These are phyloP conservation scores for Yamagishiella unicocca DNA, from an alignment of 139 green algal species.

Conservation along the genomic window DNA sequence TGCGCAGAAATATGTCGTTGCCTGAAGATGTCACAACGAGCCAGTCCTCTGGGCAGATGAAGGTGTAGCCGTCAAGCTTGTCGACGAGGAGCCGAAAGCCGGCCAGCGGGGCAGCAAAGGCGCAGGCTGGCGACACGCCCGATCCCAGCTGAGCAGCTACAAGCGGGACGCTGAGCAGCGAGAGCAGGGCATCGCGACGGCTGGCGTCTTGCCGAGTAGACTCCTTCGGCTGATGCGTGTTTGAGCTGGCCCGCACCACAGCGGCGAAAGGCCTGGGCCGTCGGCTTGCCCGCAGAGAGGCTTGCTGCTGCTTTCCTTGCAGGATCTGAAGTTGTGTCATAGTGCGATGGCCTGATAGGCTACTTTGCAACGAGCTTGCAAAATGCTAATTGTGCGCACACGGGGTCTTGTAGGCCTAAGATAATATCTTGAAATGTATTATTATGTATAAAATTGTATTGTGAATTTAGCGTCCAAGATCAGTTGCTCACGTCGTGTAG, in stretches of 20 bases:
- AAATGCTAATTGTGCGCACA: too few relatives aligned
- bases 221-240: not conserved
- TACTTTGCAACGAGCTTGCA: too few relatives aligned
- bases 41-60: constrained; percentile 86
- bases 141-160: not conserved
- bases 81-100: constrained; percentile 76
- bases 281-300: not conserved
- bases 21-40: constrained; percentile 81
- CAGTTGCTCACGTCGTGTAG: too few relatives aligned
- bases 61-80: constrained; percentile 91
- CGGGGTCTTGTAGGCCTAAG: too few relatives aligned
- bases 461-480: too few relatives aligned
- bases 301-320: not conserved
- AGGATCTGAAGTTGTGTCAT: constrained; percentile 2
- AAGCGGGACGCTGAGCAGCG: not conserved
- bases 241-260: not conserved
- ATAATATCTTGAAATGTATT: too few relatives aligned
- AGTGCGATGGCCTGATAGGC: too few relatives aligned
- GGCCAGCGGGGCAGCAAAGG: constrained; percentile 53
- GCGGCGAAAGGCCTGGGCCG: not conserved
- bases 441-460: too few relatives aligned
- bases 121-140: not conserved
- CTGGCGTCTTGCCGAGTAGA: not conserved
- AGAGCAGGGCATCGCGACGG: constrained; percentile 17
- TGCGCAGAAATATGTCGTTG: constrained; percentile 93